These are phyloP conservation scores for Komagataea norvegica DNA, from an alignment of 1,139 yeast genomes.

Conservation along the genomic window DNA sequence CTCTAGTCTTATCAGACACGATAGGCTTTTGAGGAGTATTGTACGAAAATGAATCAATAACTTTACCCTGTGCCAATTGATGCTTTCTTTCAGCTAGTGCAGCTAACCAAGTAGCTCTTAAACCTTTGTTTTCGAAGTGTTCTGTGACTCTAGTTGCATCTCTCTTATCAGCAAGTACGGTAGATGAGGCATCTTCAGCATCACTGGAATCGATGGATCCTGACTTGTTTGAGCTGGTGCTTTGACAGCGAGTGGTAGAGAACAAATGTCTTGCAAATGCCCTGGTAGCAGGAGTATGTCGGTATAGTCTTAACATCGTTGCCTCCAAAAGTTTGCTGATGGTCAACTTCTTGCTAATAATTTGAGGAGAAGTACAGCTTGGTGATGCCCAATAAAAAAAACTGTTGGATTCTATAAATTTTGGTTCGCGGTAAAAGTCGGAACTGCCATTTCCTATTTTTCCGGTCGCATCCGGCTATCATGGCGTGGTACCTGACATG, in stretches of 20 bases:
- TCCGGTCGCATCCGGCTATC: too few species aligned
- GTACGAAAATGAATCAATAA: conserved; percentile 64
- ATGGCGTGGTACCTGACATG: too few species aligned
- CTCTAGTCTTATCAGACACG: conserved; percentile 67
- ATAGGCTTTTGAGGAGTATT: conserved; percentile 70
- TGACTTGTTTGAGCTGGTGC: conserved; percentile 8
- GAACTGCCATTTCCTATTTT: too few species aligned
- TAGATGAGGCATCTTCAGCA: conserved; percentile 67
- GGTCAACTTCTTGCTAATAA: too few species aligned
- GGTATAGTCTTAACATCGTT: conserved; percentile 4
- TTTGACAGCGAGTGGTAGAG: neutral
- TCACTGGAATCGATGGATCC: conserved; percentile 24
- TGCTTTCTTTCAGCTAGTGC: conserved; percentile 73
- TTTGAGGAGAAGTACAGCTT: too few species aligned
- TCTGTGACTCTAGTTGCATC: conserved; percentile 33
- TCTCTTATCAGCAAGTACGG: conserved; percentile 50
- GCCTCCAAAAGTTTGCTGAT: neutral
- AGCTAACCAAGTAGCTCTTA: conserved; percentile 77
- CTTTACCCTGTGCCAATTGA: conserved; percentile 65
- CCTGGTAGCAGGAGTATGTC: neutral
- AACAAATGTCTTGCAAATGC: neutral
- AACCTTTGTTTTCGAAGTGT: conserved; percentile 28
- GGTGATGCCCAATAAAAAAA: too few species aligned
- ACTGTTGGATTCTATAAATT: too few species aligned
- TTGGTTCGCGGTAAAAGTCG: too few species aligned